Base-by-base conservation (phyloP, 163 green algal species). In the Chloromonas sp. region DNA sequence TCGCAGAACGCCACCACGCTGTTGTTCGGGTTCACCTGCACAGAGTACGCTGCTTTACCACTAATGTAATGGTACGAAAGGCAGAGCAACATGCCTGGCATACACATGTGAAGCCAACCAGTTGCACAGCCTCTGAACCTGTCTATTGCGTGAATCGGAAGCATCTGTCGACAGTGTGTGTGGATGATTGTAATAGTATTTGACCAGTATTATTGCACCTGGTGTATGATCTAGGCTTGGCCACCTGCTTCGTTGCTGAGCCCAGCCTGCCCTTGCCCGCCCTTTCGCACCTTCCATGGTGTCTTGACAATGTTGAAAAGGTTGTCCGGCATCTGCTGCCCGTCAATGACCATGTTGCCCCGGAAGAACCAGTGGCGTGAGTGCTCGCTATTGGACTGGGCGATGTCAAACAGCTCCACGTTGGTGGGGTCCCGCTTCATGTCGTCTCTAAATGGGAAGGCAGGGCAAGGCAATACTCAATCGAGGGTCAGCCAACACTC, bases 341-440 rank as follows among this genome's bases (percentile, higher is more conserved):
- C 97, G 85, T 99, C 96, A 79, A 99, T 94, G 60, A 95, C 93
- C 58, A 99, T 91, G 14, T 98, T 89, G 13, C 94, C 97, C 60
- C 95, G 92, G 91, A 98, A 98, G 91, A 98, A 98, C 96, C 96
- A 98, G 88, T 98, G 96, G 71, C 95, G 91, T 58, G 90, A 93
- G 92, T 99, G 96, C 91, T 99, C 96, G 60, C 80, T 83, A 8
- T 98, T 98, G 87, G 90, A 96, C 85, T 90, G 96, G 11, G 95
- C 97, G 62, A 99, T 98, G 93, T 99, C 97, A 88, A 99, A 99
- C 0, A 99, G 95, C 93, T 99, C 97, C 61, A 99, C 97, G 81
- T 97, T 98, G 77, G 97, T 99, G 85, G 97, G 97, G 92, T 99
- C 92, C 14, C 97, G 91, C 78, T 92, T 90, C 89, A 98, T 95